Conservation (phyloP, 1,284 basidiomycete genomes). For the Thelephora terrestris region DNA sequence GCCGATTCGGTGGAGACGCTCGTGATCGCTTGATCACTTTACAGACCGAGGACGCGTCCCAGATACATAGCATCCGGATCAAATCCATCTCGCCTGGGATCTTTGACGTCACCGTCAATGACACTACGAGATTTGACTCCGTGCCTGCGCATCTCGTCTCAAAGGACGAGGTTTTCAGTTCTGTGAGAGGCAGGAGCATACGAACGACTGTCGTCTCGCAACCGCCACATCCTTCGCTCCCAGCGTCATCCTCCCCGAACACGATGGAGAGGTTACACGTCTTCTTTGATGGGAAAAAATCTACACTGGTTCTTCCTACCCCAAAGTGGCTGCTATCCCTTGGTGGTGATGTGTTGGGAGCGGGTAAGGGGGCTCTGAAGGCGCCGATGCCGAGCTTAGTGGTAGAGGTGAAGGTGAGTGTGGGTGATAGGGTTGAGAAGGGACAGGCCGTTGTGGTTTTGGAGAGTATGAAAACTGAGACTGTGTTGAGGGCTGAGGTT, state of each 20-base stretch:
- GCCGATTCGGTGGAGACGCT: constrained; percentile 68
- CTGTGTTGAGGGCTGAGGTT: constrained; percentile 63
- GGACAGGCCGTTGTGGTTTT: constrained; percentile 77
- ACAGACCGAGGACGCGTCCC: constrained; percentile 36
- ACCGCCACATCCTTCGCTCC: constrained; percentile 36
- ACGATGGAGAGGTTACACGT: constrained; percentile 64
- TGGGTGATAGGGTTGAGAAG: constrained; percentile 70
- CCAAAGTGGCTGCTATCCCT: constrained; percentile 60
- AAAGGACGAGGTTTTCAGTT: constrained; percentile 38
- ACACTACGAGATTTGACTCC: constrained; percentile 31
- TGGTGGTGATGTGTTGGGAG: constrained; percentile 41
- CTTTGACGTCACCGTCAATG: constrained; percentile 47
- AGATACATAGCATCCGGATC: constrained; percentile 34
- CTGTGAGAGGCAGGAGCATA: constrained; percentile 35
- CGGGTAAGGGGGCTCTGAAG: constrained; percentile 43
- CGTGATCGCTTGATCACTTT: constrained; percentile 52
- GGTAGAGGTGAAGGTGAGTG: constrained; percentile 73
- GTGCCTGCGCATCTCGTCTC: constrained; percentile 47
- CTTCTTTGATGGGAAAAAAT: constrained; percentile 49
- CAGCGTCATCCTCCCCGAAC: constrained; percentile 38
- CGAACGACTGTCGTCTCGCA: constrained; percentile 70
- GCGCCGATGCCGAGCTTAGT: constrained; percentile 88
- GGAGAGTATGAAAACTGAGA: constrained; percentile 97
- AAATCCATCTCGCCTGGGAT: constrained; percentile 28
- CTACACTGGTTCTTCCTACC: constrained; percentile 48